phyloP scores from a whole-genome alignment of 148 eudicot genomes.

The Fagopyrum tataricum region DNA sequence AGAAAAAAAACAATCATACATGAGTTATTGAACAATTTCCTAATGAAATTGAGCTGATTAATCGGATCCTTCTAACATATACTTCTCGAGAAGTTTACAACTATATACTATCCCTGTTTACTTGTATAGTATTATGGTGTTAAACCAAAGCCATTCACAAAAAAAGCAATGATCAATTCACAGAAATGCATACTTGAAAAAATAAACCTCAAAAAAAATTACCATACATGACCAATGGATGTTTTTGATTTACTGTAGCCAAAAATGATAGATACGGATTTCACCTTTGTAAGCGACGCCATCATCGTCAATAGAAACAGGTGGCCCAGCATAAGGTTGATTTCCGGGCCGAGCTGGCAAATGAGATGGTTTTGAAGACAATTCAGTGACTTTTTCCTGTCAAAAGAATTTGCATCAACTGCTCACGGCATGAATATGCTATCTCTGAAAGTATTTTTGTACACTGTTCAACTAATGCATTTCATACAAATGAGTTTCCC shows the following conservation, averaged over 20 bases:
- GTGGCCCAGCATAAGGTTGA: slow-evolving; percentile 46
- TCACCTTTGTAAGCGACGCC: slow-evolving; percentile 66
- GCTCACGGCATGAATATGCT: background rate
- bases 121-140: background rate
- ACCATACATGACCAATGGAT: background rate
- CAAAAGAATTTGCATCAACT: slow-evolving; percentile 8
- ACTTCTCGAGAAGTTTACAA: background rate
- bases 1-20: background rate
- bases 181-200: background rate
- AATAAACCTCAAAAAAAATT: background rate
- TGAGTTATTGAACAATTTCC: background rate
- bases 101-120: background rate
- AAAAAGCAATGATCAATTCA: background rate
- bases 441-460: background rate
- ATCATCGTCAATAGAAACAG: slow-evolving; percentile 62
- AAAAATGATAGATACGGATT: background rate
- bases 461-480: background rate
- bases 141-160: background rate
- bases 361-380: slow-evolving; percentile 58
- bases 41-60: background rate
- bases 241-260: background rate
- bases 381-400: slow-evolving; percentile 71
- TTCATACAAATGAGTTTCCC: background rate
- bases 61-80: background rate
- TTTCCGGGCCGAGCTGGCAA: slow-evolving; percentile 47